A percentile compares a stretch with the other conserved stretches of the same genome.
Conservation (phyloP, 371 early-diverging fungal genomes). For the Choanephora cucurbitarum region DNA sequence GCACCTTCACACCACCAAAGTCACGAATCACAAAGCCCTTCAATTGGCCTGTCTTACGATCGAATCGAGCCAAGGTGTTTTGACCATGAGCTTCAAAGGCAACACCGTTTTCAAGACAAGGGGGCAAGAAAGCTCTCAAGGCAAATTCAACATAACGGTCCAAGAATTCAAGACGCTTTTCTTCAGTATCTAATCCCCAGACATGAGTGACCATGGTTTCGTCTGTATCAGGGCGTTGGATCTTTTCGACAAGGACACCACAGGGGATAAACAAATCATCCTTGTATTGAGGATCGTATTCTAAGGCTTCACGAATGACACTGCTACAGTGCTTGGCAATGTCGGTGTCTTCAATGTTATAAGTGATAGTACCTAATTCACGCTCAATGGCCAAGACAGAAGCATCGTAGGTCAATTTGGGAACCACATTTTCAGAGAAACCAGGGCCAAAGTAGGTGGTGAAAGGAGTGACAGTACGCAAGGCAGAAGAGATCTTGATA, state of each 20-base stretch:
- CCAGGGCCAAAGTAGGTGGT: constrained; percentile 69
- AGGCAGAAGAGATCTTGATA: constrained; percentile 70
- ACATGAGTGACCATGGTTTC: constrained; percentile 48
- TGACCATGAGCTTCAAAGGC: constrained; percentile 78
- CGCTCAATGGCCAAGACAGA: constrained; percentile 47
- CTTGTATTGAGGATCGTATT: constrained; percentile 44
- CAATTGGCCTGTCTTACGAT: constrained; percentile 54
- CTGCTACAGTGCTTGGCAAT: constrained; percentile 71
- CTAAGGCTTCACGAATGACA: constrained; percentile 60
- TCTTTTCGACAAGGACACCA: constrained; percentile 67
- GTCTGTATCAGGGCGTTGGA: constrained; percentile 51
- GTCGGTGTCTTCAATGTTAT: constrained; percentile 56
- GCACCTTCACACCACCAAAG: constrained; percentile 75
- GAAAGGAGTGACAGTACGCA: constrained; percentile 76
- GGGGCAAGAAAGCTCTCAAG: constrained; percentile 67
- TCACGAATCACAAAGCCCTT: constrained; percentile 73
- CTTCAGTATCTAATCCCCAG: constrained; percentile 57
- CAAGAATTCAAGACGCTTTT: constrained; percentile 57
- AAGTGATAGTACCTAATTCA: constrained; percentile 63
- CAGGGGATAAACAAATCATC: constrained; percentile 63
- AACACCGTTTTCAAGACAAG: constrained; percentile 65
- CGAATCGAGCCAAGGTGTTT: constrained; percentile 67
- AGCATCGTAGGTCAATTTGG: constrained; percentile 46
- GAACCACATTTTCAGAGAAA: constrained; percentile 54
- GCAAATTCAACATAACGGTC: constrained; percentile 49